A percentile compares a stretch with the other conserved stretches of the same genome.
Conservation (phyloP, 345 rosid genomes). For the Orychophragmus violaceus region DNA sequence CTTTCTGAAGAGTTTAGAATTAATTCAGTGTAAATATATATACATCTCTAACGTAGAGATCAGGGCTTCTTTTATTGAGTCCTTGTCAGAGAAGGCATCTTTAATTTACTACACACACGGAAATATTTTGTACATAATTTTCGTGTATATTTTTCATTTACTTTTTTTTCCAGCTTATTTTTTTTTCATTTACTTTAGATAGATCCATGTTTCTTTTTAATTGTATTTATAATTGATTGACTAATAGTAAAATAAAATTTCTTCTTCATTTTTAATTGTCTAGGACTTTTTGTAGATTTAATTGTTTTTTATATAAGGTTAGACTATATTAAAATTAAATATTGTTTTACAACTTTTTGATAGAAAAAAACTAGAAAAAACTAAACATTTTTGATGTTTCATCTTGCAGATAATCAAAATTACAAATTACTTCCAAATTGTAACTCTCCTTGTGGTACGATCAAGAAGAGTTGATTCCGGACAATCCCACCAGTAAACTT, state of each 20-base stretch:
- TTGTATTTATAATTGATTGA: neutral
- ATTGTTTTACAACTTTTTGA: too few species aligned
- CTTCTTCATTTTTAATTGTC: neutral
- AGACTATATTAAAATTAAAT: too few species aligned
- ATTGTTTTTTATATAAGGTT: too few species aligned
- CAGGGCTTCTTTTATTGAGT: constrained; percentile 4
- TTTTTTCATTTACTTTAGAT: neutral
- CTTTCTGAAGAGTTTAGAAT: constrained; percentile 7
- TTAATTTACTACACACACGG: constrained; percentile 5
- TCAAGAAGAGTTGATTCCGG: too few species aligned
- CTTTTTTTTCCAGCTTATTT: too few species aligned
- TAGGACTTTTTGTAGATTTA: neutral
- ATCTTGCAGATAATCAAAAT: too few species aligned
- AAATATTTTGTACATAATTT: neutral
- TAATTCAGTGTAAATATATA: constrained; percentile 9
- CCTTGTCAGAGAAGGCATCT: constrained; percentile 8
- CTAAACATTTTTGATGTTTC: too few species aligned
- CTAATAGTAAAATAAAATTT: neutral
- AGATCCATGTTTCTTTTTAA: neutral
- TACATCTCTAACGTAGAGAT: neutral
- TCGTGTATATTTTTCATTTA: neutral
- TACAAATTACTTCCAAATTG: too few species aligned
- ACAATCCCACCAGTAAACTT: too few species aligned
- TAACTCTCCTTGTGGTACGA: too few species aligned
- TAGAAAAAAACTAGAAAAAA: too few species aligned